These are phyloP conservation scores for Stylosanthes scabra DNA, from an alignment of 331 rosid genomes.

Conservation along the genomic window DNA sequence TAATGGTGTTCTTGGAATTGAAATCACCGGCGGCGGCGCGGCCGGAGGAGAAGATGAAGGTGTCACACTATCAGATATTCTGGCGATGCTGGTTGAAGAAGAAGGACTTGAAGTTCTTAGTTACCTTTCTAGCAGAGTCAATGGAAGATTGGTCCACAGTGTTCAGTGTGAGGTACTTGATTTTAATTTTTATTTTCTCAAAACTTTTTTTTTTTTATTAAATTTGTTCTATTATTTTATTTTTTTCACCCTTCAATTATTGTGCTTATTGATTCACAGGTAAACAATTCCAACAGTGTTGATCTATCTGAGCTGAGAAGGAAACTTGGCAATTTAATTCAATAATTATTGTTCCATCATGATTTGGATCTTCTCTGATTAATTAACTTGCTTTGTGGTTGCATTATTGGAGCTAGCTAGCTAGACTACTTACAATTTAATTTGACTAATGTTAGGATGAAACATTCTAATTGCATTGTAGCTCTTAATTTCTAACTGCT, in stretches of 20 bases:
- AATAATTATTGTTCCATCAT: background rate
- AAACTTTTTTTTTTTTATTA: conserved; percentile 10
- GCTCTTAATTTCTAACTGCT: conserved; percentile 20
- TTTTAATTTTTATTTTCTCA: no score
- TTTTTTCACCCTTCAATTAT: conserved; percentile 1
- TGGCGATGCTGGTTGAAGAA: conserved; percentile 48
- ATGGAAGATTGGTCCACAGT: conserved; percentile 56
- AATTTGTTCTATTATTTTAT: background rate
- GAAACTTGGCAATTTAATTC: conserved; percentile 50
- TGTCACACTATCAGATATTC: conserved; percentile 46
- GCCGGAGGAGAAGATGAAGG: conserved; percentile 33
- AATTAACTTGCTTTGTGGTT: background rate
- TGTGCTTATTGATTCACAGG: conserved; percentile 48
- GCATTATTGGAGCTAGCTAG: conserved; percentile 10
- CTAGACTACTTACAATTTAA: conserved; percentile 25
- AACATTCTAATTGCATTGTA: background rate
- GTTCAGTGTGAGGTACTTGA: conserved; percentile 59
- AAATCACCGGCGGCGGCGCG: conserved; percentile 38
- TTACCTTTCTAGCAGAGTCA: conserved; percentile 51
- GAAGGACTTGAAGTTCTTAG: conserved; percentile 56
- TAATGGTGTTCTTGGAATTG: conserved; percentile 51
- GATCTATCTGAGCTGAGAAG: conserved; percentile 53
- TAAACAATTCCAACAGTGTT: conserved; percentile 35
- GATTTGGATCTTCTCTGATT: conserved; percentile 36
- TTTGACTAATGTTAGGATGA: conserved; percentile 9